Evolutionary conservation across 768 basidiomycete genomes (phyloP).

Genomic region (Russula emetica): DNA sequence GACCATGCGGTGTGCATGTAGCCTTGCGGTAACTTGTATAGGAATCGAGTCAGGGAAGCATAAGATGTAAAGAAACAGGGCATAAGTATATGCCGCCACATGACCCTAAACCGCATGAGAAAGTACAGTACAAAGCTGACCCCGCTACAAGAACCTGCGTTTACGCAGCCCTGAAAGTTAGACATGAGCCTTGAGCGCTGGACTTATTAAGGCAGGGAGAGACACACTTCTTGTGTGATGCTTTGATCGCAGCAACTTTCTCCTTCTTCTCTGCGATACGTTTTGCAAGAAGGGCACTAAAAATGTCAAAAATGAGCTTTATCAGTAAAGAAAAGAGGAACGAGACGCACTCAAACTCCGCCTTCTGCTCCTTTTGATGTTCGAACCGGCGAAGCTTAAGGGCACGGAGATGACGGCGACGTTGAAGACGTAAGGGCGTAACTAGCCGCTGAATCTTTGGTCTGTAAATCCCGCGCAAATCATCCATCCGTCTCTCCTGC

Average conservation of each 20-base stretch:
- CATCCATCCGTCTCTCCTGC: conserved; percentile 6
- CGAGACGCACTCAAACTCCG: conserved; percentile 77
- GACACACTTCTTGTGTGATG: conserved; percentile 66
- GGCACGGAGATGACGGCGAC: conserved; percentile 86
- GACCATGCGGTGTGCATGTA: not conserved
- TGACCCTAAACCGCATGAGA: conserved; percentile 16
- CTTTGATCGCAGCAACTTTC: conserved; percentile 83
- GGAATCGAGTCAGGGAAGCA: conserved; percentile 12
- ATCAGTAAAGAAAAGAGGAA: not conserved
- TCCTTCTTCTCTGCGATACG: conserved; percentile 91
- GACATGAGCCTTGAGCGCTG: not conserved
- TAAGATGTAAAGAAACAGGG: conserved; percentile 19
- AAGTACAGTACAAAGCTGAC: conserved; percentile 16
- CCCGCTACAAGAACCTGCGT: not conserved
- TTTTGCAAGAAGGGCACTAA: conserved; percentile 72
- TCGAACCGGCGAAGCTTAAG: conserved; percentile 86
- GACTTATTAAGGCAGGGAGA: not conserved
- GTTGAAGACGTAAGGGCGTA: conserved; percentile 92
- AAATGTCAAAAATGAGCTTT: not conserved
- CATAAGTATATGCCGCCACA: conserved; percentile 24
- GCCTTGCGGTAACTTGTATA: conserved; percentile 12
- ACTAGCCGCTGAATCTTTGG: conserved; percentile 98
- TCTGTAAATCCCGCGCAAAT: conserved; percentile 38
- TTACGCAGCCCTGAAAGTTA: conserved; percentile 23
- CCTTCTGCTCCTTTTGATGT: conserved; percentile 91